Evolutionary conservation across 257 asterid genomes (phyloP).

Genomic region (Przewalskia tangutica): DNA sequence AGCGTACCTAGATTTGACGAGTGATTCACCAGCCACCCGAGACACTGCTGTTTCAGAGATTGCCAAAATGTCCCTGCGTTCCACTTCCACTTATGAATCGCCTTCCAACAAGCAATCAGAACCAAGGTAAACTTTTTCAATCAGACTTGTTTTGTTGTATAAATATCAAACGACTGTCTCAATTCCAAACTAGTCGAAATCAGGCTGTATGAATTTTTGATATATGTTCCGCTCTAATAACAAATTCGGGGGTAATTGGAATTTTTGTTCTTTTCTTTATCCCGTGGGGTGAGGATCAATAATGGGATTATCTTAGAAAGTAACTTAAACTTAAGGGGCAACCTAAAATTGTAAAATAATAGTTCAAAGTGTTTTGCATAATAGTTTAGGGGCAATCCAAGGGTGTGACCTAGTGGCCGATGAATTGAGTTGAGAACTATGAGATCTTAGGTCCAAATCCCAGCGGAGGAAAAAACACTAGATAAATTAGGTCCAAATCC

Average conservation of each 20-base stretch:
- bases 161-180: background rate
- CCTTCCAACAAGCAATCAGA: background rate
- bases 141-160: background rate
- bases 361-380: background rate
- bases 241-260: background rate
- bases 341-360: background rate
- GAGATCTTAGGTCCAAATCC: background rate
- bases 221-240: background rate
- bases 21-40: conserved; percentile 38
- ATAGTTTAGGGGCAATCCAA: background rate
- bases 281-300: background rate
- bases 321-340: background rate
- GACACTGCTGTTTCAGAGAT: conserved; percentile 67
- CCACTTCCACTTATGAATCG: conserved; percentile 25
- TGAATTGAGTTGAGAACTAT: background rate
- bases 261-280: background rate
- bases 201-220: background rate
- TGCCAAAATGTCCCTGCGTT: conserved; percentile 75
- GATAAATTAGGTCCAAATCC: background rate
- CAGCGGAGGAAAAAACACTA: background rate
- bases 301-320: background rate
- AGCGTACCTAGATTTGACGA: conserved; percentile 73
- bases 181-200: background rate
- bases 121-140: background rate
- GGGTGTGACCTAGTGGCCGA: background rate